Base-by-base conservation (phyloP, 768 basidiomycete genomes). In the Lactarius psammicola region DNA sequence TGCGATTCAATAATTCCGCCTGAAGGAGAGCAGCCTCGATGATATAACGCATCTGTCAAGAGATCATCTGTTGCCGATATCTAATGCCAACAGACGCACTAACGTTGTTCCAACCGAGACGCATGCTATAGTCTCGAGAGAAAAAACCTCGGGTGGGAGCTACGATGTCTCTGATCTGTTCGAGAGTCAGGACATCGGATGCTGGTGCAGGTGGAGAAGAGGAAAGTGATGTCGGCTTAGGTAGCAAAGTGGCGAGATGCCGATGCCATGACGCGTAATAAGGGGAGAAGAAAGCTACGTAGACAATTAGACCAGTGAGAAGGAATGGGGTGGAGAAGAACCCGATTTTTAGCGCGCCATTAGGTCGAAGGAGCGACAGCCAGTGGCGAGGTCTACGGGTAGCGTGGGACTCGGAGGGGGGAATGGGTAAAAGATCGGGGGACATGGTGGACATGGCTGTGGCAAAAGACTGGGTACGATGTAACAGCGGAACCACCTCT, bases 81-180 rank as follows among this genome's bases (percentile, higher is more conserved):
- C 44, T 7, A 7, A 1, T 20, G 9, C n/a, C 30, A 18, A 42
- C 4, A n/a, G 49, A 20, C 23, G 8, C 17, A 71, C 80, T 64
- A 30, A 81, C 80, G 53, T 82, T 82, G 69, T 83, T 82, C 80
- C 80, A 82, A 23, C 81, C 82, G 4, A 82, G 70, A 2, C 74
- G 75, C 63, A 81, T 70, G 58, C 76, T 80, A 66, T 72, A 82
- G 59, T 82, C 81, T 42, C 82, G 76, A 23, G 75, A 75, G 65
- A 79, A 81, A 60, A 74, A 82, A 4, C 81, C 81, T 58, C 76
- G 72, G 2, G 81, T 80, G 20, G 73, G 67, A 23, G 72, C 58
- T 1, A 80, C 76, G 33, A 80, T 71, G 30, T 71, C 72, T 42
- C 68, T 71, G 20, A 82, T 62, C 33, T 73, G 71, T 33, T 79